Percentiles rank a stretch among this genome's conserved stretches.
Conservation (phyloP, 2,329 filamentous ascomycete genomes). For the Exophiala bonariae region DNA sequence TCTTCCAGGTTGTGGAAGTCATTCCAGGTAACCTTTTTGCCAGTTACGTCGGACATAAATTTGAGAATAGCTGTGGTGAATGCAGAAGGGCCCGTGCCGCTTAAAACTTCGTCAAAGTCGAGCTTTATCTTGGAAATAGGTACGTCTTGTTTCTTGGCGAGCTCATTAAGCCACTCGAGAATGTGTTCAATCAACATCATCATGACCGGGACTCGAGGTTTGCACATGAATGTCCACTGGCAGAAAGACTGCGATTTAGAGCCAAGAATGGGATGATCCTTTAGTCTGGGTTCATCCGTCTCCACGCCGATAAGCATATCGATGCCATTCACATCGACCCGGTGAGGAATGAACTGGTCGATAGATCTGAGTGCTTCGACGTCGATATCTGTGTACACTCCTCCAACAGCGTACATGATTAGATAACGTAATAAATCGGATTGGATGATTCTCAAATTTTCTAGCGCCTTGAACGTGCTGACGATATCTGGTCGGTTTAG, state of each 20-base stretch:
- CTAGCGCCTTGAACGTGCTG: constrained; percentile 59
- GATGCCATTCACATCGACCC: constrained; percentile 62
- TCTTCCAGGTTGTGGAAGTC: constrained; percentile 65
- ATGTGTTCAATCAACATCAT: constrained; percentile 67
- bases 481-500: constrained; percentile 68
- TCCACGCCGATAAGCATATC: constrained; percentile 70
- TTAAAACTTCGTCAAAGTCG: constrained; percentile 71
- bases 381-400: constrained; percentile 60
- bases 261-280: constrained; percentile 63
- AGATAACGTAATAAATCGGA: constrained; percentile 66
- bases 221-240: constrained; percentile 73
- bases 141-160: constrained; percentile 59
- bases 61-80: constrained; percentile 66
- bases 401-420: constrained; percentile 66
- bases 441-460: constrained; percentile 64
- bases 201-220: constrained; percentile 68
- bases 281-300: constrained; percentile 67
- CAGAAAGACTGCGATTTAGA: constrained; percentile 70
- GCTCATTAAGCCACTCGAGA: constrained; percentile 62
- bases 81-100: constrained; percentile 69
- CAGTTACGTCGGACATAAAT: constrained; percentile 58
- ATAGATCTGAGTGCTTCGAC: constrained; percentile 57
- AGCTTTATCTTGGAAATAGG: constrained; percentile 60
- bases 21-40: constrained; percentile 58
- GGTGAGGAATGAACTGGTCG: constrained; percentile 59